Evolutionary conservation across 2,329 filamentous ascomycete genomes (phyloP).

Genomic region (Leptographium lundbergii): DNA sequence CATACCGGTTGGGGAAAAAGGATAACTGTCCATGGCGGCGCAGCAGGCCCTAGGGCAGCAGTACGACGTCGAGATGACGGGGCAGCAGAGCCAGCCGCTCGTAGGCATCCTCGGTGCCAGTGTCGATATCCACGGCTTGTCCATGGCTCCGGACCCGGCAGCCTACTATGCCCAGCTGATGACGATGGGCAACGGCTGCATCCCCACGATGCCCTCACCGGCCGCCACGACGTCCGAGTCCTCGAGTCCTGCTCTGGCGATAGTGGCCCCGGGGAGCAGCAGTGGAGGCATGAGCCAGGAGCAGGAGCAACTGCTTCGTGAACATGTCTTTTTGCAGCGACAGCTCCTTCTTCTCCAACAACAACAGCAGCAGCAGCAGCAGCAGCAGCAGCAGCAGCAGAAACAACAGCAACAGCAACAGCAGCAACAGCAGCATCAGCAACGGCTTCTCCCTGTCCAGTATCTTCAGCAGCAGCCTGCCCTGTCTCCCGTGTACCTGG

Average conservation of each 20-base stretch:
- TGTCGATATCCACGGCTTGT: background rate
- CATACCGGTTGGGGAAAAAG: background rate
- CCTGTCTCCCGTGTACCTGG: background rate
- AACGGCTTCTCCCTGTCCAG: background rate
- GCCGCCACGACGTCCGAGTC: background rate
- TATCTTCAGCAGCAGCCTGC: background rate
- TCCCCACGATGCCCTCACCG: background rate
- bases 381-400: background rate
- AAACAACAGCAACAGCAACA: background rate
- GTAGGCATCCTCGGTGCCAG: background rate
- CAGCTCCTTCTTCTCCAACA: background rate
- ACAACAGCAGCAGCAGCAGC: background rate
- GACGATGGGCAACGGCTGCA: background rate
- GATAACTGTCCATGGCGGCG: background rate
- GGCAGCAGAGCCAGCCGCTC: background rate
- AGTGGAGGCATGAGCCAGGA: background rate
- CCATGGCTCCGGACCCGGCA: background rate
- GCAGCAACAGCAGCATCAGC: too few species aligned
- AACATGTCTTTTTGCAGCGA: background rate
- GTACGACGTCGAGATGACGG: background rate
- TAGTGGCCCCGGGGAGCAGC: background rate
- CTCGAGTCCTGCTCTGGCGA: background rate
- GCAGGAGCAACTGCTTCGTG: background rate
- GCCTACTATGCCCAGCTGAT: background rate
- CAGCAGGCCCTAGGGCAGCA: too few species aligned